phyloP scores from a whole-genome alignment of 257 asterid species.

The Rehmannia glutinosa region DNA sequence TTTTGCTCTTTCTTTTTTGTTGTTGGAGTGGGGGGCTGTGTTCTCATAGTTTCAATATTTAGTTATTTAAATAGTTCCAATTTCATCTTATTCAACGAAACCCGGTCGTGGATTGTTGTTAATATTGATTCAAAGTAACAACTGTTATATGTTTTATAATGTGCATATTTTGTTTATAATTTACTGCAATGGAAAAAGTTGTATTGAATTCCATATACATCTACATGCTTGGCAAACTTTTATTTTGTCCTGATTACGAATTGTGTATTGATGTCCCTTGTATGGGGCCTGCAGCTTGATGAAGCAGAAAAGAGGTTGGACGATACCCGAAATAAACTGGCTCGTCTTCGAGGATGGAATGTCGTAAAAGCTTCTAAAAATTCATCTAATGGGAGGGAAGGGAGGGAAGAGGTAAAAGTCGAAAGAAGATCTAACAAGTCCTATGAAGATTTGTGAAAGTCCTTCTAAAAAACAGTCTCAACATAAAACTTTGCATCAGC shows the following conservation, averaged over 20 bases:
- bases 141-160: not conserved
- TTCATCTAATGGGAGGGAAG: slow-evolving; percentile 23
- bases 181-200: not conserved
- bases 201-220: not conserved
- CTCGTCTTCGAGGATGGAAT: slow-evolving; percentile 38
- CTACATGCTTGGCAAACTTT: not conserved
- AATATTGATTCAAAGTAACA: not conserved
- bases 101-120: not conserved
- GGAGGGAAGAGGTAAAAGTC: slow-evolving; percentile 16
- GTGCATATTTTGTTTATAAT: not conserved
- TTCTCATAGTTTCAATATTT: not conserved
- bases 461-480: slow-evolving; percentile 28
- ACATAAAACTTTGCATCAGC: slow-evolving; percentile 5
- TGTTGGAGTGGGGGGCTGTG: not conserved
- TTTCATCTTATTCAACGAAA: slow-evolving; percentile 6
- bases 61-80: not conserved
- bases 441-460: slow-evolving; percentile 21
- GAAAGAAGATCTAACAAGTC: slow-evolving; percentile 27
- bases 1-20: not conserved
- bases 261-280: slow-evolving; percentile 8
- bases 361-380: slow-evolving; percentile 26
- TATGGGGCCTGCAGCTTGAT: slow-evolving; percentile 43
- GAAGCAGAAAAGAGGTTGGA: slow-evolving; percentile 53
- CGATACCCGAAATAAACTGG: slow-evolving; percentile 48
- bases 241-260: slow-evolving; percentile 9